Conservation (phyloP, 1,284 basidiomycete genomes). For the Moniliophthora roreri region DNA sequence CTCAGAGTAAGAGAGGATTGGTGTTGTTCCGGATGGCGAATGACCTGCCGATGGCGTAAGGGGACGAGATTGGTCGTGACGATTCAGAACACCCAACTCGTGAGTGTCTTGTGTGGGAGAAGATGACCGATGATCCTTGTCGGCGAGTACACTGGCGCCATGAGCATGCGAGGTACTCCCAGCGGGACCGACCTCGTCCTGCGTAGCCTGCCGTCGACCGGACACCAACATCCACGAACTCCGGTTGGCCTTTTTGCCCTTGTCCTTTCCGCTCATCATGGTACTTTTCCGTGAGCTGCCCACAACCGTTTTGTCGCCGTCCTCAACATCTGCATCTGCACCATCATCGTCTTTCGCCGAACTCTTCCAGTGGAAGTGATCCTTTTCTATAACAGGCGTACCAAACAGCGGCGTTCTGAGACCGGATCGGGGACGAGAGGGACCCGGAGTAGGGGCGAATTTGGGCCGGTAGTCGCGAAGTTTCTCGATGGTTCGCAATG, state of each 20-base stretch:
- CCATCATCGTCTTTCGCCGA: slow-evolving; percentile 20
- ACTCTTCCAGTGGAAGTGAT: slow-evolving; percentile 25
- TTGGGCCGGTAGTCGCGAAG: slow-evolving; percentile 74
- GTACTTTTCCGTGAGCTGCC: slow-evolving; percentile 13
- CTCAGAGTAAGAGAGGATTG: not conserved
- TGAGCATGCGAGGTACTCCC: not conserved
- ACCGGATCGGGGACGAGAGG: slow-evolving; percentile 29
- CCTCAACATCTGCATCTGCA: slow-evolving; percentile 28
- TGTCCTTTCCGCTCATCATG: slow-evolving; percentile 20
- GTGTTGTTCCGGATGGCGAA: not conserved
- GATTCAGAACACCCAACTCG: slow-evolving; percentile 10
- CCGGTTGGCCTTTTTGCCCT: slow-evolving; percentile 17
- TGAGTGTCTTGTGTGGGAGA: not conserved
- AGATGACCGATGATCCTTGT: too few relatives aligned
- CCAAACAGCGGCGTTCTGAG: slow-evolving; percentile 42
- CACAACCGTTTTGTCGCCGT: slow-evolving; percentile 22
- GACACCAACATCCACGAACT: slow-evolving; percentile 21
- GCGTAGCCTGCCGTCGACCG: not conserved
- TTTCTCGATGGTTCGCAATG: slow-evolving; percentile 65
- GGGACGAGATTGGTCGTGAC: too few relatives aligned
- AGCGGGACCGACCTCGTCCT: not conserved
- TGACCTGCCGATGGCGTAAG: not conserved
- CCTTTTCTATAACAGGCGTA: slow-evolving; percentile 31
- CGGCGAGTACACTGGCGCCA: not conserved
- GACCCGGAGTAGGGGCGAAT: slow-evolving; percentile 10